Conservation (phyloP, 1,284 basidiomycete species). For the Cutaneotrichosporon cutaneum region DNA sequence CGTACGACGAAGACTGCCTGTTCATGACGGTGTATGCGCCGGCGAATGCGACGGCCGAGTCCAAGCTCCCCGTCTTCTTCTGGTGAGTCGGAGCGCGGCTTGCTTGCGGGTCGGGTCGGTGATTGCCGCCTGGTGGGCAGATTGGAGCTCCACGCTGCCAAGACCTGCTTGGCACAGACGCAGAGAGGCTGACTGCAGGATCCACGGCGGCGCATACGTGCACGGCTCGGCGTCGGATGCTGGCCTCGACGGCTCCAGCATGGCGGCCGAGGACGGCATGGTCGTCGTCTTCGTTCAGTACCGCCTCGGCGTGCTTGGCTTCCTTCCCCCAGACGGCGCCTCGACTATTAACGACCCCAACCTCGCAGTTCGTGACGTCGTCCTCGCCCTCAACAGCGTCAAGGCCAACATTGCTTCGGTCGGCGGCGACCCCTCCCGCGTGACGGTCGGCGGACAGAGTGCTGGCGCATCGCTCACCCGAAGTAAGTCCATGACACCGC, state of each 20-base stretch:
- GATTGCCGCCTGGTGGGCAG: background rate
- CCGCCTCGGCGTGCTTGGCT: constrained; percentile 75
- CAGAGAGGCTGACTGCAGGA: constrained; percentile 56
- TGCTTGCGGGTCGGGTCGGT: background rate
- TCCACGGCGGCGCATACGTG: constrained; percentile 85
- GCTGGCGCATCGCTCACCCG: constrained; percentile 46
- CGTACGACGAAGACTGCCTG: constrained; percentile 9
- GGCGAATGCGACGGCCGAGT: constrained; percentile 26
- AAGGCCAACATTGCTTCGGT: constrained; percentile 59
- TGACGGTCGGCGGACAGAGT: constrained; percentile 51
- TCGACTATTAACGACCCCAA: constrained; percentile 61
- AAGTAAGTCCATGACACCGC: too few relatives aligned
- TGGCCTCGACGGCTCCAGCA: constrained; percentile 72
- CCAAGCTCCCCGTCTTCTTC: constrained; percentile 59
- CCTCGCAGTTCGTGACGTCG: constrained; percentile 67
- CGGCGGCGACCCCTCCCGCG: constrained; percentile 55
- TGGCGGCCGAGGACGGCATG: constrained; percentile 69
- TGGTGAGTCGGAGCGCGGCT: constrained; percentile 55
- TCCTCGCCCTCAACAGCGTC: constrained; percentile 68
- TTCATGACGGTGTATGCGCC: constrained; percentile 4
- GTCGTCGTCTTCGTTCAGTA: constrained; percentile 85
- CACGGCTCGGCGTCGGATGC: constrained; percentile 66
- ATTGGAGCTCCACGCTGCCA: background rate
- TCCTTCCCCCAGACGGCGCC: constrained; percentile 61
- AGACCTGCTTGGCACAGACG: background rate